phyloP scores from a whole-genome alignment of 768 basidiomycete genomes.

The Suillus placidus region DNA sequence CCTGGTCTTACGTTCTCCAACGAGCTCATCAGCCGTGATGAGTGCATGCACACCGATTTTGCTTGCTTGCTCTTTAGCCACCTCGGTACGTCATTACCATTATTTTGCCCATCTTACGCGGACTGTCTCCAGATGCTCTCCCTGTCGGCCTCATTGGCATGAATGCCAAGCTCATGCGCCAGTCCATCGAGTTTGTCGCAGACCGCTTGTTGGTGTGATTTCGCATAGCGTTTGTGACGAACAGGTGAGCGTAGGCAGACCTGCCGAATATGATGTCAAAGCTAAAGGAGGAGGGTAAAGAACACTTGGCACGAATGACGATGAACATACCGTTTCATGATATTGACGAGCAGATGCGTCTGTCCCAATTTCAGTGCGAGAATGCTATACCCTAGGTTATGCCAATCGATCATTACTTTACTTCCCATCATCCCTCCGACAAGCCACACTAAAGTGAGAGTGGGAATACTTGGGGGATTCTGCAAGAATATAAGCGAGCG shows the following conservation, averaged over 20 bases:
- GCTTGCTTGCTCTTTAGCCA: too few species aligned
- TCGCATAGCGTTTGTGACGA: conserved; percentile 90
- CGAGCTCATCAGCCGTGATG: too few species aligned
- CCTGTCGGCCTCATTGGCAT: too few species aligned
- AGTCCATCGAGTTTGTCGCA: too few species aligned
- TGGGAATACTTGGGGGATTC: conserved; percentile 98
- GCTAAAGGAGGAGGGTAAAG: conserved; percentile 43
- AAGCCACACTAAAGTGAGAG: conserved; percentile 82
- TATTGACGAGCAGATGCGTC: conserved; percentile 65
- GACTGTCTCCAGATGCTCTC: too few species aligned
- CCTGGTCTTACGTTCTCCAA: too few species aligned
- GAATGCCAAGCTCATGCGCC: too few species aligned
- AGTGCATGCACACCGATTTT: too few species aligned
- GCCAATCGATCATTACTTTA: conserved; percentile 98
- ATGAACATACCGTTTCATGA: conserved; percentile 71
- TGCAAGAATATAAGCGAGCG: conserved; percentile 33
- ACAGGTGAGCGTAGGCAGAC: conserved; percentile 85
- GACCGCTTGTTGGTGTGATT: too few species aligned
- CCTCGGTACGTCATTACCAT: too few species aligned
- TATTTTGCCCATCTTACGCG: too few species aligned
- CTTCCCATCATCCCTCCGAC: conserved; percentile 68
- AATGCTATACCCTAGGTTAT: conserved; percentile 97
- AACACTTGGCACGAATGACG: background rate
- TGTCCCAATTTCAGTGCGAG: conserved; percentile 80
- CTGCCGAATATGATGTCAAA: conserved; percentile 84